Conservation (phyloP, 1,284 basidiomycete species). For the Pholiota adiposa region DNA sequence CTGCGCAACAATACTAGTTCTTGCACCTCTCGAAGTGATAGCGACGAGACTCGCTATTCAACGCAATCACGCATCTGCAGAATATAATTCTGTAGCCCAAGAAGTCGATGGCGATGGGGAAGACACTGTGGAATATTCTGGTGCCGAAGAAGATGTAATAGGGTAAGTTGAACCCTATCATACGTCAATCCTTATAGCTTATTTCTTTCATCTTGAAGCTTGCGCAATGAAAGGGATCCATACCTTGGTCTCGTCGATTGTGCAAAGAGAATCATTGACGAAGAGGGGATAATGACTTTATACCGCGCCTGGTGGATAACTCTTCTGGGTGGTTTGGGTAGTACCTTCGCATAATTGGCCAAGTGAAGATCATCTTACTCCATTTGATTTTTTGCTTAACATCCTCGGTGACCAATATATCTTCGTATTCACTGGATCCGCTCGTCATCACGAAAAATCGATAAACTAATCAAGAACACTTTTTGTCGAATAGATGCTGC, state of each 20-base stretch:
- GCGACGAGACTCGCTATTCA: slow-evolving; percentile 82
- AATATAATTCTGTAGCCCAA: slow-evolving; percentile 73
- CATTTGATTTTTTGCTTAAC: neutral
- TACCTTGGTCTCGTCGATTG: slow-evolving; percentile 83
- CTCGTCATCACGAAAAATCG: neutral
- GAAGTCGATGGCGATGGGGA: slow-evolving; percentile 73
- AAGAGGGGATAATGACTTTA: slow-evolving; percentile 79
- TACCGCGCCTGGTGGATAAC: slow-evolving; percentile 92
- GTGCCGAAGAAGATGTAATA: slow-evolving; percentile 86
- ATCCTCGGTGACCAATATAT: neutral
- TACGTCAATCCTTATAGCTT: neutral
- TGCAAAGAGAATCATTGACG: slow-evolving; percentile 77
- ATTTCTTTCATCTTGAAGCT: slow-evolving; percentile 38
- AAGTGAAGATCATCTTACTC: neutral
- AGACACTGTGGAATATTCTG: slow-evolving; percentile 70
- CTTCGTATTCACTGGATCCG: neutral
- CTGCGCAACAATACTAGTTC: slow-evolving; percentile 62
- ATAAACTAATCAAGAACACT: neutral
- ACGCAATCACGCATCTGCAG: slow-evolving; percentile 76
- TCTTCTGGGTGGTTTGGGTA: slow-evolving; percentile 64
- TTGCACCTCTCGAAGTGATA: slow-evolving; percentile 86
- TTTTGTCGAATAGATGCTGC: neutral
- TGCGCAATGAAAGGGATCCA: slow-evolving; percentile 86
- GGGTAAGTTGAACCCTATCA: slow-evolving; percentile 51
- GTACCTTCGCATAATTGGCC: slow-evolving; percentile 53